Conservation (phyloP, 140 eudicot genomes). For the Artemisia princeps region DNA sequence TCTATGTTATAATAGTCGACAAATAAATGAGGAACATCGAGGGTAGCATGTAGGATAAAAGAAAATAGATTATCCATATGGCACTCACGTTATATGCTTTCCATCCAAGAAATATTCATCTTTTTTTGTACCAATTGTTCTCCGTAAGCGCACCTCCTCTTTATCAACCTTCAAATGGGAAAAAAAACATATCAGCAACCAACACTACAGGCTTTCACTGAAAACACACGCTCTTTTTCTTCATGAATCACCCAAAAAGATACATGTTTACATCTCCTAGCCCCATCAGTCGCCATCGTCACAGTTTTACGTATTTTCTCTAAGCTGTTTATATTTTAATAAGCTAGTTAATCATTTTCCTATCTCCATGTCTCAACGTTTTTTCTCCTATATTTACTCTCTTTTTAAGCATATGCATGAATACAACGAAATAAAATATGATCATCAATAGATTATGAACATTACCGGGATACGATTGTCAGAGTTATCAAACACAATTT, state of each 20-base stretch:
- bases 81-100: constrained; percentile 86
- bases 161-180: constrained; percentile 71
- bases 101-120: constrained; percentile 97
- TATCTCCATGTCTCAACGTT: background rate
- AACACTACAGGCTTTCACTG: background rate
- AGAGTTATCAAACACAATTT: constrained; percentile 89
- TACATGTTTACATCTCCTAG: no score
- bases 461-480: constrained; percentile 96
- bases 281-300: background rate
- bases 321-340: background rate
- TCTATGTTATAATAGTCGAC: constrained; percentile 8
- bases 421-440: background rate
- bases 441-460: constrained; percentile 4
- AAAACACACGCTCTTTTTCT: no score
- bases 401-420: constrained; percentile 9
- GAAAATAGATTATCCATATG: background rate
- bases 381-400: constrained; percentile 6
- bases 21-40: constrained; percentile 6
- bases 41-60: background rate
- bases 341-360: constrained; percentile 2
- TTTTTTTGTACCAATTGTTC: constrained; percentile 81
- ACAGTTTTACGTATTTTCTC: background rate
- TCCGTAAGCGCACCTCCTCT: constrained; percentile 86
- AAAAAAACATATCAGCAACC: constrained; percentile 8
- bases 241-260: no score